Evolutionary conservation across 805 yeast genomes (phyloP).

Genomic region (Nakazawaea ishiwadae): DNA sequence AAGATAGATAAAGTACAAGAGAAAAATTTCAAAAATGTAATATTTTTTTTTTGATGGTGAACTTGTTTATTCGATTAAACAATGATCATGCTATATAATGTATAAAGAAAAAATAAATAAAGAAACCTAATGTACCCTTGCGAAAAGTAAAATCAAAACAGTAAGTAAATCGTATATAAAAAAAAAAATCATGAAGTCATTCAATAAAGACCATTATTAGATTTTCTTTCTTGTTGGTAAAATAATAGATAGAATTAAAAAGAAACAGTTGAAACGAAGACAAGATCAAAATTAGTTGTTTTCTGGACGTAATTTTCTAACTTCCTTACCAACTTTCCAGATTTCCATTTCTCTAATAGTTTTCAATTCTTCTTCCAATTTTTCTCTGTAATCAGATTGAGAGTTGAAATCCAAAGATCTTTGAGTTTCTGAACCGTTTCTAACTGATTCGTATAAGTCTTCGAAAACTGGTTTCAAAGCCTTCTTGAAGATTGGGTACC

Average conservation of each 20-base stretch:
- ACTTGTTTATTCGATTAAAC: constrained; percentile 13
- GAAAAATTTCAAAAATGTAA: too few species aligned
- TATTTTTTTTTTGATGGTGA: constrained; percentile 7
- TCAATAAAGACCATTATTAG: constrained; percentile 30
- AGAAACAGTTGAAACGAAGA: constrained; percentile 2
- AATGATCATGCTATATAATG: constrained; percentile 10
- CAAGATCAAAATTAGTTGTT: constrained; percentile 58
- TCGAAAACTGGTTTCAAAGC: constrained; percentile 98
- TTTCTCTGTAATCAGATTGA: constrained; percentile 95
- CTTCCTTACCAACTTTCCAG: constrained; percentile 99
- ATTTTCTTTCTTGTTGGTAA: constrained; percentile 8
- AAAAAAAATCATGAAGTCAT: constrained; percentile 29
- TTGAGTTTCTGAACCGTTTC: constrained; percentile 95
- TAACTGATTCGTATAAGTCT: constrained; percentile 91
- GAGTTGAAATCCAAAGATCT: constrained; percentile 99
- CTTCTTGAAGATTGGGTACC: constrained; percentile 99
- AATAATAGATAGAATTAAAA: constrained; percentile 14
- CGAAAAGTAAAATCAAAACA: constrained; percentile 13
- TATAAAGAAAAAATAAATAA: not conserved
- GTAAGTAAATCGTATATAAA: constrained; percentile 11
- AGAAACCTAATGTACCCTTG: constrained; percentile 3
- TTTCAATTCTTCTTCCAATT: constrained; percentile 89
- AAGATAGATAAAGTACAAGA: not conserved
- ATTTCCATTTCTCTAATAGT: constrained; percentile 96
- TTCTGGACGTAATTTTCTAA: constrained; percentile 99